A percentile compares a stretch with the other conserved stretches of the same genome.
These are phyloP conservation scores for Aspergillus tanneri DNA, from an alignment of 2,329 filamentous ascomycete genomes.

Conservation along the genomic window DNA sequence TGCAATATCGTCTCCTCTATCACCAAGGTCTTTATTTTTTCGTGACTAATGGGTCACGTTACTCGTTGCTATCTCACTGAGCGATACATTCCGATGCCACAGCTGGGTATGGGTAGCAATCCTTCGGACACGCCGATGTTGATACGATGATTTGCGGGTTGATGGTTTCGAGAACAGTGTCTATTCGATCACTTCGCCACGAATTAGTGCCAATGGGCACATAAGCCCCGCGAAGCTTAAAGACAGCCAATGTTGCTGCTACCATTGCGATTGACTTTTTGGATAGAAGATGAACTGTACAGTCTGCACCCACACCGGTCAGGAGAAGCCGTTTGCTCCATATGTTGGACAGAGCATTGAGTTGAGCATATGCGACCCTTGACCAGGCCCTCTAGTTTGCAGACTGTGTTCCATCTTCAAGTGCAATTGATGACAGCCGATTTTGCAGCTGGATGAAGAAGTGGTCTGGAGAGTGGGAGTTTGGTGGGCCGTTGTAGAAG, in stretches of 20 bases:
- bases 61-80: no score
- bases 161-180: neutral
- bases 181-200: neutral
- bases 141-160: neutral
- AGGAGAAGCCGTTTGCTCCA: neutral
- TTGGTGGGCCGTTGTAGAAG: neutral
- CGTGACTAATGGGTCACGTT: no score
- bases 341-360: neutral
- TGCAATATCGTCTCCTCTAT: conserved; percentile 49
- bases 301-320: neutral
- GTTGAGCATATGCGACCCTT: neutral
- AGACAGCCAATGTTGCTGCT: neutral
- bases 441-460: neutral
- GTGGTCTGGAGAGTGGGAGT: neutral
- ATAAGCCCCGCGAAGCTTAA: neutral
- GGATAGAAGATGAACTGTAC: neutral
- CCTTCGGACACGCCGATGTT: neutral
- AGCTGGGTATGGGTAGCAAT: neutral
- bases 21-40: neutral
- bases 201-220: neutral
- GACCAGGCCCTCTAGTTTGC: neutral
- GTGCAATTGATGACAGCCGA: neutral
- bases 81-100: conserved; percentile 1
- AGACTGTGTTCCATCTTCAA: neutral
- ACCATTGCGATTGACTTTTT: neutral